phyloP scores from a whole-genome alignment of 2,329 filamentous ascomycete species.

The Elsinoe perseae region DNA sequence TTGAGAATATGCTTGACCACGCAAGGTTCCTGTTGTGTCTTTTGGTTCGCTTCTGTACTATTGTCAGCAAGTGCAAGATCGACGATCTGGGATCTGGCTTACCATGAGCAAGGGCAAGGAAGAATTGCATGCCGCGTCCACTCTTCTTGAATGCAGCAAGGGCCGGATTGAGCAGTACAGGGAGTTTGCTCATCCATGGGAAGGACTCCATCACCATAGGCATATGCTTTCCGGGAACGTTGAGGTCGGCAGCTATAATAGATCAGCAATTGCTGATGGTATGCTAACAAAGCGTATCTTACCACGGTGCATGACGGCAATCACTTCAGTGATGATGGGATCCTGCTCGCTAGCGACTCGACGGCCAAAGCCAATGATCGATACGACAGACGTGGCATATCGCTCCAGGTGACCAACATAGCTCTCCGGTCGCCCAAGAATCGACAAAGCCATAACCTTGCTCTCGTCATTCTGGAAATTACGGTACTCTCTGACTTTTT shows the following conservation, averaged over 20 bases:
- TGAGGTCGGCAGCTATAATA: constrained; percentile 40
- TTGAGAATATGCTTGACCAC: constrained; percentile 44
- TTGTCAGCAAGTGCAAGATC: background rate
- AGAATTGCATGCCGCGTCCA: constrained; percentile 42
- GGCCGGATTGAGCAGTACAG: constrained; percentile 44
- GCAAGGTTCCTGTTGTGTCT: constrained; percentile 32
- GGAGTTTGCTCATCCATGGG: constrained; percentile 47
- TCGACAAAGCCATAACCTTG: constrained; percentile 46
- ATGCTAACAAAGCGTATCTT: background rate
- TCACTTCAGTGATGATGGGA: constrained; percentile 53
- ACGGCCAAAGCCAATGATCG: constrained; percentile 51
- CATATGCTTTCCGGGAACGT: constrained; percentile 38
- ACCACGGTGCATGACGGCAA: constrained; percentile 49
- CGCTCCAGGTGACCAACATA: constrained; percentile 50
- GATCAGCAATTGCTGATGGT: too few species aligned
- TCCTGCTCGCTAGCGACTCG: constrained; percentile 45
- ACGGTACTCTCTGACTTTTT: constrained; percentile 48
- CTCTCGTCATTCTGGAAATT: constrained; percentile 53
- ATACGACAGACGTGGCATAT: constrained; percentile 47
- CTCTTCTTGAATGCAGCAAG: constrained; percentile 42
- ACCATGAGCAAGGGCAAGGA: constrained; percentile 43
- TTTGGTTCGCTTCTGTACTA: constrained; percentile 37
- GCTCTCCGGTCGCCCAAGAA: constrained; percentile 38
- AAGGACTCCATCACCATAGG: constrained; percentile 51
- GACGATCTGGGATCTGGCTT: background rate